Conservation (phyloP, 768 basidiomycete species). For the Chalciporus pseudorubinellus region DNA sequence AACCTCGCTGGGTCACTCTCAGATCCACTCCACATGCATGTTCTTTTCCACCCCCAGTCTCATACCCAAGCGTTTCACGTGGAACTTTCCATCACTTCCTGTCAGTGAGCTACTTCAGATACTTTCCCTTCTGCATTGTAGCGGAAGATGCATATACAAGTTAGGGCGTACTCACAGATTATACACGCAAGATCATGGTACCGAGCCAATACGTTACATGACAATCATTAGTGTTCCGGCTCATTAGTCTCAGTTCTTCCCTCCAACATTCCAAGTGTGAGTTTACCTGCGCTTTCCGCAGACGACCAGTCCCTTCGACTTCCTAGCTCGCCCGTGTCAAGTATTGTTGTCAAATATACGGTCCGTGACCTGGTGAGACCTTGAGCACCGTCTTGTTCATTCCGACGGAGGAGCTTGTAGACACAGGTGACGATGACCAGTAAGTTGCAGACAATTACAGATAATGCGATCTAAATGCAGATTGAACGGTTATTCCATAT, state of each 20-base stretch:
- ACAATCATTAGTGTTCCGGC: too few relatives aligned
- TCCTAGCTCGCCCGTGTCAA: conserved; percentile 1
- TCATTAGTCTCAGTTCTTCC: too few relatives aligned
- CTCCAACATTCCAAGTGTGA: neutral
- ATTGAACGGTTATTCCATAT: too few relatives aligned
- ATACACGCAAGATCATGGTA: neutral
- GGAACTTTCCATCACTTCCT: neutral
- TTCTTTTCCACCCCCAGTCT: neutral
- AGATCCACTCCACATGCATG: neutral
- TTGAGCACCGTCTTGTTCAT: neutral
- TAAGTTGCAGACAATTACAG: conserved; percentile 6
- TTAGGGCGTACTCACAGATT: neutral
- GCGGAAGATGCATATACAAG: neutral
- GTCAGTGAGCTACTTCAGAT: neutral
- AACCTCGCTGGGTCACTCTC: neutral
- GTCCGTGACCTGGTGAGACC: neutral
- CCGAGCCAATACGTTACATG: too few relatives aligned
- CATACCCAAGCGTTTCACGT: neutral
- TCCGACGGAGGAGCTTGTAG: conserved; percentile 3
- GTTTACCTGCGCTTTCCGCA: neutral
- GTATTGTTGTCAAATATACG: conserved; percentile 5
- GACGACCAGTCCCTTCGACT: neutral
- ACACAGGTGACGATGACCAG: conserved; percentile 4
- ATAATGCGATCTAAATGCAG: conserved; percentile 4
- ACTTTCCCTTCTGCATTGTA: neutral